These are phyloP conservation scores for Aschersonia sp. DNA, from an alignment of 2,329 filamentous ascomycete genomes.

Conservation along the genomic window DNA sequence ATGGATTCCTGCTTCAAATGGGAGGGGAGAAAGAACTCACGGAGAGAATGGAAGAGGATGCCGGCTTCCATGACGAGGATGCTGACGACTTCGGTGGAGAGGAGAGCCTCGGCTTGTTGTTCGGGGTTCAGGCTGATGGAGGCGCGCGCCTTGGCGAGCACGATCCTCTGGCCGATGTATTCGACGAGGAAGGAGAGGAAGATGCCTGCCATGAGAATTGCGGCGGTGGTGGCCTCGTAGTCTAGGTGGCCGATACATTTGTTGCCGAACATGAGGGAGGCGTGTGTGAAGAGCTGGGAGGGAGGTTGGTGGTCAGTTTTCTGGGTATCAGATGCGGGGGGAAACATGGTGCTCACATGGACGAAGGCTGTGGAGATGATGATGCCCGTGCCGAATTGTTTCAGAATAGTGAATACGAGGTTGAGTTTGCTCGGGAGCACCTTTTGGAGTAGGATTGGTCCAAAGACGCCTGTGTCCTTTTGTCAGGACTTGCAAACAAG, in stretches of 20 bases:
- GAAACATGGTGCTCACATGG: constrained; percentile 32
- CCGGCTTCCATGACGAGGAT: constrained; percentile 60
- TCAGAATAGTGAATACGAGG: constrained; percentile 45
- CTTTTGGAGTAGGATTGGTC: constrained; percentile 47
- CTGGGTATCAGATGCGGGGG: too few relatives aligned
- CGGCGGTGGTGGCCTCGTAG: constrained; percentile 56
- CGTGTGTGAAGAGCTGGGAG: constrained; percentile 58
- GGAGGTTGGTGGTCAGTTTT: not conserved
- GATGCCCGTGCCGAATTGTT: constrained; percentile 62
- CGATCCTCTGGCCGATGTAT: constrained; percentile 47
- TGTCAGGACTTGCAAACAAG: not conserved
- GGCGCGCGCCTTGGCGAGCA: constrained; percentile 22
- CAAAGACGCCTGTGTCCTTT: constrained; percentile 35
- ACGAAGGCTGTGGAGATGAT: constrained; percentile 60
- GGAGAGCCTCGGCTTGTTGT: constrained; percentile 10
- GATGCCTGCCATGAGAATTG: constrained; percentile 60
- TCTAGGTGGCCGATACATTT: constrained; percentile 49
- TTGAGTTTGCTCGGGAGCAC: constrained; percentile 36
- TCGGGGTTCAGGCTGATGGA: constrained; percentile 10
- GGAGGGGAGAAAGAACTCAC: constrained; percentile 22
- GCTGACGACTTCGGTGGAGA: constrained; percentile 36
- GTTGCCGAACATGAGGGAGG: constrained; percentile 57
- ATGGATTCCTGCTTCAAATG: not conserved
- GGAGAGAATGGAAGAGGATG: constrained; percentile 60
- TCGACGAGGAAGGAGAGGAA: constrained; percentile 62